Conservation (phyloP, 768 basidiomycete genomes). For the Leccinum aurantiacum region DNA sequence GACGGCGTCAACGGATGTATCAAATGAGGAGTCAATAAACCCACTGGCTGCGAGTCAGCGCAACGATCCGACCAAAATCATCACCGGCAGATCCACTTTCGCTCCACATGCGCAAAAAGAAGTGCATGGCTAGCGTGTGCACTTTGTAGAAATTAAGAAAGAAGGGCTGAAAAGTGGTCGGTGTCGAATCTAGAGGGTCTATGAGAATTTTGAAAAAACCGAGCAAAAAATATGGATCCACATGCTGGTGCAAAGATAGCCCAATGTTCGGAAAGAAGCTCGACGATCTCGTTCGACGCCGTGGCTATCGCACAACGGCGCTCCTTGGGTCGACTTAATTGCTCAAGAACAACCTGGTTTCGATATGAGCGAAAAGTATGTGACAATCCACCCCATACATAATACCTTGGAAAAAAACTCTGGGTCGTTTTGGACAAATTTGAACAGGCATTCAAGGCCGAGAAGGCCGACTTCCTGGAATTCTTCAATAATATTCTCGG, state of each 20-base stretch:
- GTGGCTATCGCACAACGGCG: slow-evolving; percentile 81
- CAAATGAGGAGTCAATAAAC: slow-evolving; percentile 30
- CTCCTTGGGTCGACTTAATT: slow-evolving; percentile 68
- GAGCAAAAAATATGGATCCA: slow-evolving; percentile 36
- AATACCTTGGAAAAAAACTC: slow-evolving; percentile 74
- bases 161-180: slow-evolving; percentile 82
- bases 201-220: slow-evolving; percentile 3
- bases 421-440: slow-evolving; percentile 66
- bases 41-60: slow-evolving; percentile 81
- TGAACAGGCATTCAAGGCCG: slow-evolving; percentile 80
- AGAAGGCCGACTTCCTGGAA: slow-evolving; percentile 78
- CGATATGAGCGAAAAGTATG: slow-evolving; percentile 7
- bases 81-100: slow-evolving; percentile 76
- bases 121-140: slow-evolving; percentile 76
- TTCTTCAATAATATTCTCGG: slow-evolving; percentile 72
- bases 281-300: slow-evolving; percentile 84
- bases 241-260: slow-evolving; percentile 83
- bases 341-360: slow-evolving; percentile 72
- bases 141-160: slow-evolving; percentile 83
- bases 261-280: slow-evolving; percentile 83
- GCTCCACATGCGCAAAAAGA: slow-evolving; percentile 92
- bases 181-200: slow-evolving; percentile 57
- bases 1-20: slow-evolving; percentile 3
- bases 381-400: neutral
- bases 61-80: slow-evolving; percentile 78